Conservation (phyloP, 2,329 filamentous ascomycete genomes). For the Bipolaris sorokiniana region DNA sequence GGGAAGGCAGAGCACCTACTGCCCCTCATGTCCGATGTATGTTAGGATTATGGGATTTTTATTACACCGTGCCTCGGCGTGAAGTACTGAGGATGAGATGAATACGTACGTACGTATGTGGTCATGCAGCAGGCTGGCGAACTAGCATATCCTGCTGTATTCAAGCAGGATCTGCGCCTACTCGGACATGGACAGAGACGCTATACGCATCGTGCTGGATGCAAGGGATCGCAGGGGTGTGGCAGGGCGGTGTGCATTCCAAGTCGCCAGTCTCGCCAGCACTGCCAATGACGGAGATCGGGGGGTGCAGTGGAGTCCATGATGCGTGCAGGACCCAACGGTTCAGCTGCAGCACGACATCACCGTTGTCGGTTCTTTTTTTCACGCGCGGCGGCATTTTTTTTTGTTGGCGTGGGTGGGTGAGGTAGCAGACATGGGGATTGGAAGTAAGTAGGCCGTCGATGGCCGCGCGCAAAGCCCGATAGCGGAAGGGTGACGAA, state of each 20-base stretch:
- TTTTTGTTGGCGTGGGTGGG: background rate
- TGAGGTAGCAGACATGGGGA: background rate
- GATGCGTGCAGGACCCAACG: conserved; percentile 19
- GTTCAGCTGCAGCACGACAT: conserved; percentile 20
- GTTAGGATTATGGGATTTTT: too few relatives aligned
- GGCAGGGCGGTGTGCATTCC: conserved; percentile 15
- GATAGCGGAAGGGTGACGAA: conserved; percentile 17
- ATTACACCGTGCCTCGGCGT: background rate
- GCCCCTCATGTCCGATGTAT: too few relatives aligned
- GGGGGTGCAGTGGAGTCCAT: conserved; percentile 17
- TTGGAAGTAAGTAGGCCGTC: background rate
- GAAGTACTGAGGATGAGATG: background rate
- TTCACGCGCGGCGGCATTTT: background rate
- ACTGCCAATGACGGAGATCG: conserved; percentile 27
- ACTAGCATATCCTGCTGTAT: background rate
- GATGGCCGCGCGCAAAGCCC: background rate
- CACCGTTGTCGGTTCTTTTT: conserved; percentile 4
- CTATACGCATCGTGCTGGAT: background rate
- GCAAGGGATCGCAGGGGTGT: conserved; percentile 13
- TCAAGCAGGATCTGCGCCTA: conserved; percentile 2
- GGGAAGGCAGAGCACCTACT: too few relatives aligned
- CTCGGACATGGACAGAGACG: background rate
- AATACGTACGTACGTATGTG: too few relatives aligned
- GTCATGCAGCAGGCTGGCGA: too few relatives aligned
- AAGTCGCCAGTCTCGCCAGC: conserved; percentile 18